phyloP scores from a whole-genome alignment of 108 stramenopile genomes.

The Licmophora abbreviata region DNA sequence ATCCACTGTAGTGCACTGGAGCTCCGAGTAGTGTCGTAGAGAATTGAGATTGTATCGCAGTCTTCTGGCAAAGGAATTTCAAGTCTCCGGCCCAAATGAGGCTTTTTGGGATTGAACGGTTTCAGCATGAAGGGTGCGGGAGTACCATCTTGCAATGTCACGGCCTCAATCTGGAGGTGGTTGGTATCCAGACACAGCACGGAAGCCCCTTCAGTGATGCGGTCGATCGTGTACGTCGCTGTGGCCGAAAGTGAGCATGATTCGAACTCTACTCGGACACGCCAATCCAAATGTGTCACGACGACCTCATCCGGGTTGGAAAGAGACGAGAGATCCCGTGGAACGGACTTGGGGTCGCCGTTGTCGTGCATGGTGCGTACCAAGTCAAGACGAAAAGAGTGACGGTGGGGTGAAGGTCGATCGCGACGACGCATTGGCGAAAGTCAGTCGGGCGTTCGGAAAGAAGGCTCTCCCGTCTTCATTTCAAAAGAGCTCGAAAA shows the following conservation, averaged over 20 bases:
- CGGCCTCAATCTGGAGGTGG: constrained; percentile 39
- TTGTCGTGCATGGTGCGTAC: too few relatives aligned
- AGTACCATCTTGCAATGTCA: constrained; percentile 25
- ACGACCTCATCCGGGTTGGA: constrained; percentile 52
- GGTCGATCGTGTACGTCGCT: constrained; percentile 53
- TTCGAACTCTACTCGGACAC: constrained; percentile 54
- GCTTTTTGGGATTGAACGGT: constrained; percentile 21
- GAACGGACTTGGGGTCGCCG: too few relatives aligned
- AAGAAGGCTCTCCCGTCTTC: too few relatives aligned
- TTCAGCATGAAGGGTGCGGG: constrained; percentile 30
- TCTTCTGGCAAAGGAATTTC: constrained; percentile 26
- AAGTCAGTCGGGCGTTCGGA: too few relatives aligned
- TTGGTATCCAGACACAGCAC: constrained; percentile 50
- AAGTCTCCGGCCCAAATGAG: constrained; percentile 44
- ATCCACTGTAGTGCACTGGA: constrained; percentile 93
- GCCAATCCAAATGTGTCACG: constrained; percentile 61
- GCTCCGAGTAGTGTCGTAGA: constrained; percentile 61
- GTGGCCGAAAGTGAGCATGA: constrained; percentile 30
- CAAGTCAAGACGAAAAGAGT: too few relatives aligned
- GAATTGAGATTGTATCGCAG: constrained; percentile 37
- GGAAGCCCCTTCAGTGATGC: constrained; percentile 6
- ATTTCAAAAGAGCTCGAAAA: too few relatives aligned
- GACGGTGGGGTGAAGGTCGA: too few relatives aligned
- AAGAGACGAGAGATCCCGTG: constrained; percentile 45
- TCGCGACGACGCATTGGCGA: too few relatives aligned